A percentile compares a stretch with the other conserved stretches of the same genome.
Conservation (phyloP, 2,329 filamentous ascomycete genomes). For the Scedosporium minutisporum region DNA sequence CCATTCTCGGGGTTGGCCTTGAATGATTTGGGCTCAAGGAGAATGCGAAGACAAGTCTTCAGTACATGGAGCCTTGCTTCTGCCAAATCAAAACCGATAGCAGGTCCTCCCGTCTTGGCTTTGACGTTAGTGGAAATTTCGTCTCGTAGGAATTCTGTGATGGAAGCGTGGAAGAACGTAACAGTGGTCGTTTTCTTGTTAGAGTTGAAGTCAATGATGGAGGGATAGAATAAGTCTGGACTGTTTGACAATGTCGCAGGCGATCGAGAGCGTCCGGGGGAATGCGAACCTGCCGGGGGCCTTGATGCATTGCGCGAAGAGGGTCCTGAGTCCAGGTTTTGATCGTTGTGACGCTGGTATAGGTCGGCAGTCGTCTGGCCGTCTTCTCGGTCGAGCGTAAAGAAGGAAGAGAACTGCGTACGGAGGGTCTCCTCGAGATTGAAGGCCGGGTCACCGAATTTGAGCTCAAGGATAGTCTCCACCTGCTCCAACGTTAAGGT, state of each 20-base stretch:
- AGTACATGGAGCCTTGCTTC: constrained; percentile 27
- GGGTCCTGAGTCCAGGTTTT: not conserved
- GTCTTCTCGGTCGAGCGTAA: constrained; percentile 33
- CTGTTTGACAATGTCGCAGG: constrained; percentile 6
- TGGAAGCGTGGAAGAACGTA: constrained; percentile 29
- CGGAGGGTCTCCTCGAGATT: constrained; percentile 32
- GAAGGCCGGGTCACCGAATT: constrained; percentile 29
- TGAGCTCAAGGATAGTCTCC: constrained; percentile 32
- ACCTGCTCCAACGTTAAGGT: constrained; percentile 33
- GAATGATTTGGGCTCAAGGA: constrained; percentile 18
- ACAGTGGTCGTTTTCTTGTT: constrained; percentile 29
- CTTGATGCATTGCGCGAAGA: not conserved
- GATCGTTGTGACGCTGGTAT: constrained; percentile 4
- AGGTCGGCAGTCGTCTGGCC: constrained; percentile 30
- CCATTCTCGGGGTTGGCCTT: not conserved
- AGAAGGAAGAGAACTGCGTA: constrained; percentile 36
- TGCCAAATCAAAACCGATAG: constrained; percentile 24
- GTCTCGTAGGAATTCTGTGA: constrained; percentile 28
- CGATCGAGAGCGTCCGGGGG: constrained; percentile 15
- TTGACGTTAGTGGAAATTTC: constrained; percentile 15
- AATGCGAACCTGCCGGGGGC: not conserved
- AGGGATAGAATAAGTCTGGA: constrained; percentile 20
- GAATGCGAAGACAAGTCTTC: constrained; percentile 28
- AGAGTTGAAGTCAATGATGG: constrained; percentile 28
- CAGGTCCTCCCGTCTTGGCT: constrained; percentile 9